Percentiles rank a stretch among this genome's conserved stretches.
Conservation (phyloP, 176 grass and related monocot genomes). For the Themeda triandra region DNA sequence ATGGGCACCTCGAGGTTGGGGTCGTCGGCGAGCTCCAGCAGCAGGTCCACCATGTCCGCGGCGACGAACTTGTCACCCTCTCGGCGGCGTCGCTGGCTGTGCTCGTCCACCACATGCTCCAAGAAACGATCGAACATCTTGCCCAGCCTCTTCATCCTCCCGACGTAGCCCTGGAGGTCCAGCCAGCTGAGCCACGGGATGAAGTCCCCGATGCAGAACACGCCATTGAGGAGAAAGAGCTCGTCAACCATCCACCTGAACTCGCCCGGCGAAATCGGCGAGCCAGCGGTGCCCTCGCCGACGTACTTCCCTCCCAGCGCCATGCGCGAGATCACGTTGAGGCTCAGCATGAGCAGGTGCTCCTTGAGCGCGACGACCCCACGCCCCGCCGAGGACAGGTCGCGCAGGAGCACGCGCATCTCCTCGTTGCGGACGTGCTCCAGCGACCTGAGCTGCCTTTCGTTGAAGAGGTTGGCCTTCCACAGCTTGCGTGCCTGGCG, state of each 20-base stretch:
- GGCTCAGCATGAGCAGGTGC: neutral
- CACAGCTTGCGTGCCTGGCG: constrained; percentile 48
- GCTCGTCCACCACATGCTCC: constrained; percentile 57
- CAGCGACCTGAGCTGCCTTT: constrained; percentile 29
- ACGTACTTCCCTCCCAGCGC: constrained; percentile 55
- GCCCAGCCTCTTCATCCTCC: constrained; percentile 53
- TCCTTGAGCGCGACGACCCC: neutral
- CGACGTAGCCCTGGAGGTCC: constrained; percentile 47
- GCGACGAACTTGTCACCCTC: constrained; percentile 43
- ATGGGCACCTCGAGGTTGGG: constrained; percentile 52
- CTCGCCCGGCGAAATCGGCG: constrained; percentile 41
- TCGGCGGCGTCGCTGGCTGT: constrained; percentile 30
- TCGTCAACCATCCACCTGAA: constrained; percentile 62
- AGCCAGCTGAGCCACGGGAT: constrained; percentile 53
- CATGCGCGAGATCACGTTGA: constrained; percentile 32
- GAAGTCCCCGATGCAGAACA: constrained; percentile 56
- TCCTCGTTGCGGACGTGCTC: constrained; percentile 44
- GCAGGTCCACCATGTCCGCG: constrained; percentile 54
- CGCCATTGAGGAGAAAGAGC: constrained; percentile 52
- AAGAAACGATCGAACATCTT: constrained; percentile 55
- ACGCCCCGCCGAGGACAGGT: neutral
- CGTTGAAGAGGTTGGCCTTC: constrained; percentile 36
- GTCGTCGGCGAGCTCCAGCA: constrained; percentile 50
- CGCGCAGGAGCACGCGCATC: constrained; percentile 19
- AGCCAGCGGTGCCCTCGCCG: neutral